Evolutionary conservation across 305 asterid genomes (phyloP).

Genomic region (Ajuga reptans): DNA sequence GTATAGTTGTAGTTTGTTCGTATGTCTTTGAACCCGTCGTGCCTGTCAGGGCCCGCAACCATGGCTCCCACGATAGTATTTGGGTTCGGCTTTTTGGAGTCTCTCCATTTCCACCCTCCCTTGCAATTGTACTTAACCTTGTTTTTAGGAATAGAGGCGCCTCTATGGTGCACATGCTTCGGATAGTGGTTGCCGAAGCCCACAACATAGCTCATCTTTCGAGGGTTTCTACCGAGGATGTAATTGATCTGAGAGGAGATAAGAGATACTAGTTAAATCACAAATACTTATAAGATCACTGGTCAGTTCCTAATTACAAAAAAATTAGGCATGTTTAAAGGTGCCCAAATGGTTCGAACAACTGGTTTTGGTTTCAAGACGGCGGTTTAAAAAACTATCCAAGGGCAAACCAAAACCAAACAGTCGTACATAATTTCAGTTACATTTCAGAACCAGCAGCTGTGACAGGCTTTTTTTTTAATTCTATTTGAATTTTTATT

Average conservation of each 20-base stretch:
- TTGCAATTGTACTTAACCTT: slow-evolving; percentile 65
- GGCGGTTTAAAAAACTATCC: too few relatives aligned
- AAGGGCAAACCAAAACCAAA: too few relatives aligned
- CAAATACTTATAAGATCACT: neutral
- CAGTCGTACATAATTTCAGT: too few relatives aligned
- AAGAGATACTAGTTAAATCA: neutral
- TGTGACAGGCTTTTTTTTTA: too few relatives aligned
- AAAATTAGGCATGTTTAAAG: too few relatives aligned
- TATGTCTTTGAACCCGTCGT: slow-evolving; percentile 73
- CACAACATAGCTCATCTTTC: slow-evolving; percentile 91
- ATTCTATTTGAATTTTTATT: too few relatives aligned
- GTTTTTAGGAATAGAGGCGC: slow-evolving; percentile 88
- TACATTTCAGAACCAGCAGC: too few relatives aligned
- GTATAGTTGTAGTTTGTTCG: slow-evolving; percentile 82
- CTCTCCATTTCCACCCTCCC: slow-evolving; percentile 96
- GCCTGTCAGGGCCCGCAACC: slow-evolving; percentile 99
- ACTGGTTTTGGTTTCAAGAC: too few relatives aligned
- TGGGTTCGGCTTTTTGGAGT: slow-evolving; percentile 68
- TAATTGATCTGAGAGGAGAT: slow-evolving; percentile 53
- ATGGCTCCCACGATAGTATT: slow-evolving; percentile 70
- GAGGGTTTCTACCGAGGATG: slow-evolving; percentile 85
- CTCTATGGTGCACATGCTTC: slow-evolving; percentile 88
- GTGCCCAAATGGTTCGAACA: too few relatives aligned
- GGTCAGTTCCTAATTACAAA: neutral
- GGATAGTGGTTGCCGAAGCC: slow-evolving; percentile 82